Percentiles rank a stretch among this genome's conserved stretches.
These are phyloP conservation scores for Achaetomium macrosporum DNA, from an alignment of 2,329 filamentous ascomycete genomes.

Conservation along the genomic window DNA sequence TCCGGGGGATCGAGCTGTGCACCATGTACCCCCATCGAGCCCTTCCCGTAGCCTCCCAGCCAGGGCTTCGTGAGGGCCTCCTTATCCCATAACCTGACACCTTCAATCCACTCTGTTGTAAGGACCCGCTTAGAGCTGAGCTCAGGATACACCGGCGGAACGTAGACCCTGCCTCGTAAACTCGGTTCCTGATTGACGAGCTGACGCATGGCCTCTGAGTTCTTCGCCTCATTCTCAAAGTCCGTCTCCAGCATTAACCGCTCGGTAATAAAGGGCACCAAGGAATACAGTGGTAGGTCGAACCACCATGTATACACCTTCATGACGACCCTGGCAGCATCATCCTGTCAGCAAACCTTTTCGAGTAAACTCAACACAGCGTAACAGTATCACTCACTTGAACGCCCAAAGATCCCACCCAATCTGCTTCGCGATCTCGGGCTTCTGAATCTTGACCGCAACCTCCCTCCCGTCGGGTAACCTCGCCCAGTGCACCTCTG, in stretches of 20 bases:
- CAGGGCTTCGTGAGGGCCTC: constrained; percentile 70
- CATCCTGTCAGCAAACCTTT: background rate
- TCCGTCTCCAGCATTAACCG: constrained; percentile 91
- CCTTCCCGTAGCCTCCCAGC: constrained; percentile 69
- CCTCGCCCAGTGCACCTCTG: constrained; percentile 93
- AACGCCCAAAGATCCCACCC: constrained; percentile 96
- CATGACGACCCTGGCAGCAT: constrained; percentile 59
- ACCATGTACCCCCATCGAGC: constrained; percentile 72
- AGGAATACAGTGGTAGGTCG: constrained; percentile 82
- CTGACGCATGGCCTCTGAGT: constrained; percentile 75
- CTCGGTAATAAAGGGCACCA: constrained; percentile 90
- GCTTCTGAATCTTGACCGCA: constrained; percentile 94
- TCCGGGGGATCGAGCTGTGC: constrained; percentile 51
- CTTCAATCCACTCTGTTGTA: constrained; percentile 97
- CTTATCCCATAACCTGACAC: constrained; percentile 88
- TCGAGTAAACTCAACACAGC: background rate
- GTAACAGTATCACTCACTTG: constrained; percentile 49
- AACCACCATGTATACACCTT: constrained; percentile 82
- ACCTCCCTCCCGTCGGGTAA: constrained; percentile 83
- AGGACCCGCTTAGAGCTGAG: constrained; percentile 78
- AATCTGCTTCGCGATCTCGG: constrained; percentile 85
- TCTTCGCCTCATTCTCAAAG: constrained; percentile 85
- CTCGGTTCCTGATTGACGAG: constrained; percentile 71
- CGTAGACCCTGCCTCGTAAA: constrained; percentile 75
- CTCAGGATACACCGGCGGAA: constrained; percentile 78